A percentile compares a stretch with the other conserved stretches of the same genome.
Conservation (phyloP, 1,139 yeast genomes). For the Geotrichum siamense region DNA sequence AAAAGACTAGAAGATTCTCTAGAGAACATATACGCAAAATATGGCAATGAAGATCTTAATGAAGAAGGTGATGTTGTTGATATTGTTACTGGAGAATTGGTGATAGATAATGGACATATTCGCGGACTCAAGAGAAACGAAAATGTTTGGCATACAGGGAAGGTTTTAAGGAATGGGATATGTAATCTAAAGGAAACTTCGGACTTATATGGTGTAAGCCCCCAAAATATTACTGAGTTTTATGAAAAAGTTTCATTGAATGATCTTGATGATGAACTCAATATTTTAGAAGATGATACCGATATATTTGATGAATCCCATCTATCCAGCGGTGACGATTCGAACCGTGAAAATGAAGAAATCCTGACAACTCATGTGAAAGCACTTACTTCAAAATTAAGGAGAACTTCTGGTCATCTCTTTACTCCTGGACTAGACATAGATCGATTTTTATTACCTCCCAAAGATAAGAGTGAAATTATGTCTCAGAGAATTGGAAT, state of each 20-base stretch:
- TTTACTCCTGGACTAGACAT: background rate
- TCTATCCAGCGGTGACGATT: too few species aligned
- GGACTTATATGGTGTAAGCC: too few species aligned
- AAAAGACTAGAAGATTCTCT: background rate
- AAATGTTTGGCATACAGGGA: background rate
- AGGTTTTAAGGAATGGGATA: background rate
- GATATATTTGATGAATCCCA: background rate
- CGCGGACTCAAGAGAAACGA: background rate
- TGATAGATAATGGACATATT: constrained; percentile 7
- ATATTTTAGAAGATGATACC: background rate
- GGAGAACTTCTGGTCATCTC: background rate
- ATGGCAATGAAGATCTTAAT: background rate
- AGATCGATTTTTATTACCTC: background rate
- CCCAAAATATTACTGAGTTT: too few species aligned
- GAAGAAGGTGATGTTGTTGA: constrained; percentile 7
- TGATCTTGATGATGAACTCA: background rate
- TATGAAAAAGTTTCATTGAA: background rate
- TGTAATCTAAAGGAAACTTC: too few species aligned
- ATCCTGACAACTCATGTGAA: background rate
- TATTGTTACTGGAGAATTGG: constrained; percentile 2
- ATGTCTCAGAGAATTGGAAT: too few species aligned
- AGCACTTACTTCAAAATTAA: background rate
- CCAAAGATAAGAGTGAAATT: too few species aligned
- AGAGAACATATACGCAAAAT: constrained; percentile 3
- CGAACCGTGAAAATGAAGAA: background rate